Evolutionary conservation across 2,329 filamentous ascomycete species (phyloP), one percentile per base, ranked within the genome.

Genomic region (Amauroascus niger): DNA sequence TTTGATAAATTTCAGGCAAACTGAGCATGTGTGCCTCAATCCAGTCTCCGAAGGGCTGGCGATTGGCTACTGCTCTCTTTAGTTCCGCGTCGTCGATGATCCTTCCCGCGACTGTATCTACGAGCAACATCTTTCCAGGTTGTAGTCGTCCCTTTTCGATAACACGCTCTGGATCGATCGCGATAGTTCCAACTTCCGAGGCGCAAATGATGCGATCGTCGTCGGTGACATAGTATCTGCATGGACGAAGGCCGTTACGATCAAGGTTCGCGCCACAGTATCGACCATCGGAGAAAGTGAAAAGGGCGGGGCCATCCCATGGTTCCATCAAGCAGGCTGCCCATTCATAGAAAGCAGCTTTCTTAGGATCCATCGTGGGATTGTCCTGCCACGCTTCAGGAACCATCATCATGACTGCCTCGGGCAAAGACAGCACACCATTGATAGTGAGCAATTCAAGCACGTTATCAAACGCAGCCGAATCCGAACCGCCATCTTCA

Each of bases 321-420:
- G 91, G 90, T 76, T 97, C 91, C 91, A 97, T 97, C 77, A 95
- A 87, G 71, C 91, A 97, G 61, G 89, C 90, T 64, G 91, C 91
- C 89, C 91, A 97, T 71, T 97, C 90, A 73, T 97, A 97, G 74
- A 96, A 97, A 49, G 91, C 91, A 55, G 90, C 87, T 75, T 97
- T 97, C 65, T 88, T 87, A 54, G 89, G 88, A 64, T 96, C 90
- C 86, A 97, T 95, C 56, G 83, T 77, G 35, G 83, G 76, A 71
- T 96, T 96, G 57, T 90, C 91, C 72, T 97, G 89, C 91, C 91
- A 97, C 57, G 91, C 91, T 73, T 97, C 91, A 20, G 91, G 91
- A 48, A 97, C 88, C 90, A 97, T 95, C 63, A 97, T 80, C 91
- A 97, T 97, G 62, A 97, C 87, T 49, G 91, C 91, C 71, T 97